Base-by-base conservation (phyloP, 2,329 filamentous ascomycete genomes). In the Claviceps arundinis region DNA sequence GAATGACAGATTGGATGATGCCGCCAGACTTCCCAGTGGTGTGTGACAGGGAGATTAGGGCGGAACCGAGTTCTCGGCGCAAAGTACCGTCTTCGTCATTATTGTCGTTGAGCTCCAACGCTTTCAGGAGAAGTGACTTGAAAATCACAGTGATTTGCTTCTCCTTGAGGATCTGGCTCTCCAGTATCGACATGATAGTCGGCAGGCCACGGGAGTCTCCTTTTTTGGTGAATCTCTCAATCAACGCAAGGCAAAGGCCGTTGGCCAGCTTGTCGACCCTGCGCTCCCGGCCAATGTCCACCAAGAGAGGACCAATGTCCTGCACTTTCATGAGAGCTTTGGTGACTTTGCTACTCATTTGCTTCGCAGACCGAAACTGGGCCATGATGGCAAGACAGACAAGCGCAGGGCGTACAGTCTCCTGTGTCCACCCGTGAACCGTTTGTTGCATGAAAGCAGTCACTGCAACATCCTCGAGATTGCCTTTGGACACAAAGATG, bases 371-470 rank as follows among this genome's bases (percentile, higher is more conserved):
- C 62, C 87, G 82, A 65, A 89, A 84, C 63, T 95, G 87, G 1
- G 88, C 85, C 43, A 97, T 72, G 19, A 95, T 82, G 4, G 87
- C 82, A 50, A 97, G 70, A 62, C 87, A 94, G 13, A 88, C 81
- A 1, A 96, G 74, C 11, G 84, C 89, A 16, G 87, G 80, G 17
- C 81, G 76, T 2, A 84, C 68, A 0, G 87, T 94, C 55, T 89
- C 84, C 44, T 74, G 69, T 2, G 81, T 85, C 82, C 89, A 94
- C 8, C 86, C 87, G 30, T 77, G 71, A 8, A 86, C 84, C 37
- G 95, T 80, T 56, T 90, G 88, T 61, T 95, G 87, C 89, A 97
- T 95, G 61, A 98, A 77, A 1, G 84, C 83, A 51, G 87, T 82
- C n/a, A 97, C 73, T 2, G 90, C 80, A 52, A 79, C 78, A 60